A percentile compares a stretch with the other conserved stretches of the same genome.
phyloP scores from a whole-genome alignment of 2,329 filamentous ascomycete genomes.

The Juglanconis sp. region DNA sequence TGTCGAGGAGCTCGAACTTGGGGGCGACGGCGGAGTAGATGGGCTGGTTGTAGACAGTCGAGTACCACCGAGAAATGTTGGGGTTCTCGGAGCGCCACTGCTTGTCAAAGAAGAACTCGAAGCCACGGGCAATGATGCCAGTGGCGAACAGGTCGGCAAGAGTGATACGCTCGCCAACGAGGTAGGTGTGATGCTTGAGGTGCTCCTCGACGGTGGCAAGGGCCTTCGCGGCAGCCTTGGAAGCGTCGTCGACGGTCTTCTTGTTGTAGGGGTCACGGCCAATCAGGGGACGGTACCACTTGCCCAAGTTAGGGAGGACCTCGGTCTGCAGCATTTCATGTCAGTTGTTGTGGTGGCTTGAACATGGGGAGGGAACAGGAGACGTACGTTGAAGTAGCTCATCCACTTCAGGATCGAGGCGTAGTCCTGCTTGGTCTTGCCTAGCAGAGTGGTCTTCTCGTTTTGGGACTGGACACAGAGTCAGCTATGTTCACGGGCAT shows the following conservation, averaged over 20 bases:
- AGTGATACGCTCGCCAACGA: conserved; percentile 95
- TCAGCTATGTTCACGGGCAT: background rate
- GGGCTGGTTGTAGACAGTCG: conserved; percentile 88
- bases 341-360: background rate
- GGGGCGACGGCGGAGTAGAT: conserved; percentile 80
- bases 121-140: conserved; percentile 78
- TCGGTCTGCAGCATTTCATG: conserved; percentile 46
- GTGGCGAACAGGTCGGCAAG: conserved; percentile 89
- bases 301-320: conserved; percentile 68
- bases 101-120: conserved; percentile 93
- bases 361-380: no score
- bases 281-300: conserved; percentile 83
- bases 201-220: conserved; percentile 78
- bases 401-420: conserved; percentile 98
- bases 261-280: conserved; percentile 92
- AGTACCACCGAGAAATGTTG: conserved; percentile 88
- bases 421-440: conserved; percentile 99
- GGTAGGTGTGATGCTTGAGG: conserved; percentile 89
- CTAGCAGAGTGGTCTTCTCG: conserved; percentile 98
- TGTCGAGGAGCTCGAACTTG: conserved; percentile 76
- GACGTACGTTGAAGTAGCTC: conserved; percentile 78
- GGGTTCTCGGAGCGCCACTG: conserved; percentile 79
- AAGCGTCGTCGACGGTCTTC: conserved; percentile 83
- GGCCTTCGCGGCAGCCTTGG: conserved; percentile 66
- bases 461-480: conserved; percentile 68